Evolutionary conservation across 768 basidiomycete genomes (phyloP).

Genomic region (Psilocybe tampanensis): DNA sequence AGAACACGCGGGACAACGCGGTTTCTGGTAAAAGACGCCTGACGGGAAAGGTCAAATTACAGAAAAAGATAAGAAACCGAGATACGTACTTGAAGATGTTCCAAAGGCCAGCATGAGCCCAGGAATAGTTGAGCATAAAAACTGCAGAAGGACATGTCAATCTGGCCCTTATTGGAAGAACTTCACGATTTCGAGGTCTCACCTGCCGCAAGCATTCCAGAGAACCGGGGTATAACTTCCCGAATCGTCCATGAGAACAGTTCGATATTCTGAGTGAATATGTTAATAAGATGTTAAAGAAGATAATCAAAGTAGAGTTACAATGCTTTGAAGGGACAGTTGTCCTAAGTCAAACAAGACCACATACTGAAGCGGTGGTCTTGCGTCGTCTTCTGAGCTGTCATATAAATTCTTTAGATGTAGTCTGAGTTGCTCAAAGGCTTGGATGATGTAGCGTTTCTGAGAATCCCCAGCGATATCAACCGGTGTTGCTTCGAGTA

Average conservation of each 20-base stretch:
- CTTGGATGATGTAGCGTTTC: slow-evolving; percentile 46
- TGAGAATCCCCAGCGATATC: slow-evolving; percentile 36
- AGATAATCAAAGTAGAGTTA: slow-evolving; percentile 36
- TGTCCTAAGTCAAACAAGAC: slow-evolving; percentile 65
- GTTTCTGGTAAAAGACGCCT: slow-evolving; percentile 66
- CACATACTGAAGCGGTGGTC: slow-evolving; percentile 64
- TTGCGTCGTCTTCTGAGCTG: slow-evolving; percentile 22
- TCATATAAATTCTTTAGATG: slow-evolving; percentile 55
- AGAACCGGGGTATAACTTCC: slow-evolving; percentile 70
- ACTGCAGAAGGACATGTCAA: slow-evolving; percentile 39
- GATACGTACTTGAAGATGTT: slow-evolving; percentile 58
- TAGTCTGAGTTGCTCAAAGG: slow-evolving; percentile 58
- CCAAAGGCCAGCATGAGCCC: slow-evolving; percentile 74
- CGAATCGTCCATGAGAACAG: slow-evolving; percentile 64
- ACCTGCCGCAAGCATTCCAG: slow-evolving; percentile 80
- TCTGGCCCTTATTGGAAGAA: neutral
- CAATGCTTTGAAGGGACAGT: slow-evolving; percentile 56
- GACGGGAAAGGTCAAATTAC: slow-evolving; percentile 1
- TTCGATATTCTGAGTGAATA: slow-evolving; percentile 51
- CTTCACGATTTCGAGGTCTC: slow-evolving; percentile 16
- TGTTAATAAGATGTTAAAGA: slow-evolving; percentile 4
- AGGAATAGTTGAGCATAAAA: slow-evolving; percentile 74
- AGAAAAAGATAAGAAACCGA: slow-evolving; percentile 8
- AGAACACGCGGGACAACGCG: slow-evolving; percentile 65
- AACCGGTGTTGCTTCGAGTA: slow-evolving; percentile 50